These are phyloP conservation scores for Anastatica hierochuntica DNA, from an alignment of 345 rosid genomes.

Conservation along the genomic window DNA sequence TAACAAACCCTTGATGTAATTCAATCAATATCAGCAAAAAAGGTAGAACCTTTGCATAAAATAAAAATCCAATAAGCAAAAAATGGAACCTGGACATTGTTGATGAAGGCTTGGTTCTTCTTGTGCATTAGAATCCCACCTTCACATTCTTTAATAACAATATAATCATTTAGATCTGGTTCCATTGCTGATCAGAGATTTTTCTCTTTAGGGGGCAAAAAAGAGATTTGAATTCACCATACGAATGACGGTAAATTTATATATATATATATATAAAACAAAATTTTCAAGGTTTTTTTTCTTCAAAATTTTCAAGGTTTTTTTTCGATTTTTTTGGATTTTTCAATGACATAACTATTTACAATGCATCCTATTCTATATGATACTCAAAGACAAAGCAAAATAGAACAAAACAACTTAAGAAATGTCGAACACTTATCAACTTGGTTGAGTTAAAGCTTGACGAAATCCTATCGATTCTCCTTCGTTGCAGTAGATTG, in stretches of 20 bases:
- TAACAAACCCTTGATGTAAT: conserved; percentile 2
- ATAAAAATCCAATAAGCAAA: background rate
- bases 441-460: conserved; percentile 4
- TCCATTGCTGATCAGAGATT: conserved; percentile 21
- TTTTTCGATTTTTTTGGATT: too few relatives aligned
- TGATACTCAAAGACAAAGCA: too few relatives aligned
- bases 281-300: too few relatives aligned
- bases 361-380: too few relatives aligned
- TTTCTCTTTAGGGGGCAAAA: too few relatives aligned
- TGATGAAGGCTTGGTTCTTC: conserved; percentile 85
- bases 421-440: conserved; percentile 10
- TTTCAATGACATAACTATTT: too few relatives aligned
- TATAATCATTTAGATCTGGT: conserved; percentile 57
- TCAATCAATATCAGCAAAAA: background rate
- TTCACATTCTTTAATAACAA: conserved; percentile 88
- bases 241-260: conserved; percentile 21
- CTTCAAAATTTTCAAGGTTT: too few relatives aligned
- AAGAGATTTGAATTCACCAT: background rate
- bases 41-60: conserved; percentile 7
- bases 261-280: too few relatives aligned
- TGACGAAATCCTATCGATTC: conserved; percentile 9
- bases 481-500: background rate
- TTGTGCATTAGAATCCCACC: conserved; percentile 96
- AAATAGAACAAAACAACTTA: too few relatives aligned
- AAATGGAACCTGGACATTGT: conserved; percentile 69